These are phyloP conservation scores for Chloridella minuta DNA, from an alignment of 352 stramenopile genomes.

Conservation along the genomic window DNA sequence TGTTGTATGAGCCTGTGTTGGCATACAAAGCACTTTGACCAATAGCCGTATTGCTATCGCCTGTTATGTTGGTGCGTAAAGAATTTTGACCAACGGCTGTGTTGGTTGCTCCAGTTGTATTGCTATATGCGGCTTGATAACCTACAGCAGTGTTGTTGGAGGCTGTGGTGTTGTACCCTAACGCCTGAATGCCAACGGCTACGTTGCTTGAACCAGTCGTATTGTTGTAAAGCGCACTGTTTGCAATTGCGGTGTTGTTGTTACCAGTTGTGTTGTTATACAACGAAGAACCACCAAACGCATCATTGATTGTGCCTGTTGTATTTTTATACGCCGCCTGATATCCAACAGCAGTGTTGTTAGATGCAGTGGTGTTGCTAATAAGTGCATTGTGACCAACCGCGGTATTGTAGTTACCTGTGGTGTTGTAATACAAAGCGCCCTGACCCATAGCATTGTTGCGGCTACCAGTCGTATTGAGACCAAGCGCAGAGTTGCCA, in stretches of 20 bases:
- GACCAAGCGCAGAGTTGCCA: background rate
- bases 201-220: background rate
- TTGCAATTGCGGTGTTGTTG: constrained; percentile 6
- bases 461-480: background rate
- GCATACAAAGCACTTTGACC: background rate
- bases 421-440: constrained; percentile 11
- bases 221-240: background rate
- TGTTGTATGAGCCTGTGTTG: constrained; percentile 6
- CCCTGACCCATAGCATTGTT: background rate
- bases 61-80: background rate
- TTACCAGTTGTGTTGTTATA: constrained; percentile 9
- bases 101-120: background rate
- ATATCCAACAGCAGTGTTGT: background rate
- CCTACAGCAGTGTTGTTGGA: background rate
- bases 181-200: background rate
- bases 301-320: background rate
- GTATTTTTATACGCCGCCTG: background rate
- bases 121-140: constrained; percentile 11
- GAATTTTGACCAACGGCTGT: background rate
- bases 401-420: background rate
- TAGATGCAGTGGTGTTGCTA: background rate
- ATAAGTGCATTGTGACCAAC: background rate
- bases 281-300: background rate
- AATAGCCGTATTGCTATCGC: background rate
- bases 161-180: background rate